Conservation (phyloP, 176 grass and related monocot genomes). For the Oryza punctata region DNA sequence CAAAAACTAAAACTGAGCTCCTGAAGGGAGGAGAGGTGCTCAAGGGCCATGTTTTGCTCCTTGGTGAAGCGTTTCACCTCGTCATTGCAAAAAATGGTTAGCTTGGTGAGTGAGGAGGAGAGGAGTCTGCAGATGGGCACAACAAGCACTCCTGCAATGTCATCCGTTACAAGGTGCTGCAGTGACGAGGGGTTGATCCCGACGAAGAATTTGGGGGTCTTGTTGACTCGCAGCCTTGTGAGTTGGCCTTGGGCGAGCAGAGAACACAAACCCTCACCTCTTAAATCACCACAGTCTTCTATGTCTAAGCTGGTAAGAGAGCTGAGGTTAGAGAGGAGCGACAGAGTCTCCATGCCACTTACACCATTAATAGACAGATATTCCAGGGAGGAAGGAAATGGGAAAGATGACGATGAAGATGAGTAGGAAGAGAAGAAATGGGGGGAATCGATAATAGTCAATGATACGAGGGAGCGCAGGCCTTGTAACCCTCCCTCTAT, state of each 20-base stretch:
- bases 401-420: not conserved
- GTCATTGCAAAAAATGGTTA: accelerated
- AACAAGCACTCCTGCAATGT: not conserved
- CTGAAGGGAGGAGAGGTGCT: conserved; percentile 3
- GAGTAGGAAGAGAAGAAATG: not conserved
- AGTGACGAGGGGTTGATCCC: not conserved
- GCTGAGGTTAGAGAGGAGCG: not conserved
- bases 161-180: accelerated
- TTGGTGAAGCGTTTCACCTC: not conserved
- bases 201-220: not conserved
- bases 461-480: not conserved
- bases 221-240: no score
- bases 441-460: accelerated
- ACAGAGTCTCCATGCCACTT: not conserved
- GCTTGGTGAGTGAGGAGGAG: not conserved
- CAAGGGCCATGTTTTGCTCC: not conserved
- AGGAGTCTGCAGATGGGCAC: not conserved
- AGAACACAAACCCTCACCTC: not conserved
- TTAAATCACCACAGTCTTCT: not conserved
- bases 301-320: not conserved
- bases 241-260: no score
- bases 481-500: not conserved
- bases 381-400: conserved; percentile 15
- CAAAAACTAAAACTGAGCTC: accelerated
- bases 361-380: accelerated